phyloP scores from a whole-genome alignment of 352 stramenopile genomes.

The Pythium myriotylum region DNA sequence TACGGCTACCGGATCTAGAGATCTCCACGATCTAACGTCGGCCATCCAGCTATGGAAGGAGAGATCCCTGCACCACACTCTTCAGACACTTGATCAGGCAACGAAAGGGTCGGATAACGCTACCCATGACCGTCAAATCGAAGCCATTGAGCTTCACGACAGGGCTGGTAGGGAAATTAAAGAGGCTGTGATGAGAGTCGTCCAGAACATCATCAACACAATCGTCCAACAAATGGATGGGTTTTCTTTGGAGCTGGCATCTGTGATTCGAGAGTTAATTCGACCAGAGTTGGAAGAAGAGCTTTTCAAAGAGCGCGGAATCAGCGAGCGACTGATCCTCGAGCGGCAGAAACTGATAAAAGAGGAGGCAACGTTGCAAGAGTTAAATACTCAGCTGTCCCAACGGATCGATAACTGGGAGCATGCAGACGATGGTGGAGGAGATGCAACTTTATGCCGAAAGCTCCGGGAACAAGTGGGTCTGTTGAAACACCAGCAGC shows the following conservation, averaged over 20 bases:
- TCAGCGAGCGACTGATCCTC: slow-evolving; percentile 30
- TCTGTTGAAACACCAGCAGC: slow-evolving; percentile 28
- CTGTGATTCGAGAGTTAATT: slow-evolving; percentile 35
- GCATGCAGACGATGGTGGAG: slow-evolving; percentile 35
- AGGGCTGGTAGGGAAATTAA: slow-evolving; percentile 44
- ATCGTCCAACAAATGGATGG: slow-evolving; percentile 35
- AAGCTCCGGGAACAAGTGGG: slow-evolving; percentile 44
- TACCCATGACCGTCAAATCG: slow-evolving; percentile 42
- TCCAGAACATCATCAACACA: slow-evolving; percentile 21
- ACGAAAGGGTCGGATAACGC: not conserved
- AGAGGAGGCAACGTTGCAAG: slow-evolving; percentile 24
- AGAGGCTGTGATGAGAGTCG: slow-evolving; percentile 31
- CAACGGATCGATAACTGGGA: slow-evolving; percentile 44
- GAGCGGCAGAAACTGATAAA: slow-evolving; percentile 39
- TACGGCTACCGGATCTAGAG: slow-evolving; percentile 5
- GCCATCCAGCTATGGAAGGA: slow-evolving; percentile 65
- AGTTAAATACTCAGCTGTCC: slow-evolving; percentile 26
- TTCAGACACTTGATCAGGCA: slow-evolving; percentile 44
- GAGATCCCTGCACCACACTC: slow-evolving; percentile 53
- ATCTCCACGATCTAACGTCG: slow-evolving; percentile 25
- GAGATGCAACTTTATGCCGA: slow-evolving; percentile 54
- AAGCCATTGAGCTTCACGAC: slow-evolving; percentile 62
- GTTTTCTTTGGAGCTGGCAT: slow-evolving; percentile 35
- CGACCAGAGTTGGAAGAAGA: slow-evolving; percentile 45
- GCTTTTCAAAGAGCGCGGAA: slow-evolving; percentile 26